Conservation (phyloP, 2,329 filamentous ascomycete species). For the Colletotrichum limetticola region DNA sequence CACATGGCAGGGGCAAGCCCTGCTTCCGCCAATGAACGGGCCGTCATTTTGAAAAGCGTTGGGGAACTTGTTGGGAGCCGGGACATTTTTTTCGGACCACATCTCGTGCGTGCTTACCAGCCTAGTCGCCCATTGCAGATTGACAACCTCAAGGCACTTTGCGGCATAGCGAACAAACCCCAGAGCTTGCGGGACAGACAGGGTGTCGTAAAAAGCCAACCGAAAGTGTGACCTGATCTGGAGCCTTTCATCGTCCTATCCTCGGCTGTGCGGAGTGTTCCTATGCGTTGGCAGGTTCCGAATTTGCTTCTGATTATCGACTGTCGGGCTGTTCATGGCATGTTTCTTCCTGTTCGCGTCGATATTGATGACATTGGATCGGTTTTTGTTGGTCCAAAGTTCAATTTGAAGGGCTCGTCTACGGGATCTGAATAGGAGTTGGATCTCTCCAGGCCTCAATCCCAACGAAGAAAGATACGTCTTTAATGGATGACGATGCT, state of each 20-base stretch:
- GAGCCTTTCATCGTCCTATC: constrained; percentile 28
- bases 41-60: constrained; percentile 32
- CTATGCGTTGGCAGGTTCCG: neutral
- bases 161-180: neutral
- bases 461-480: constrained; percentile 27
- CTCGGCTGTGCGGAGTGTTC: constrained; percentile 31
- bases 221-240: constrained; percentile 31
- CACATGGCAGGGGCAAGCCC: constrained; percentile 26
- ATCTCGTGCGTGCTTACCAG: constrained; percentile 28
- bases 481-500: neutral
- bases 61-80: constrained; percentile 34
- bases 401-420: neutral
- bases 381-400: constrained; percentile 21
- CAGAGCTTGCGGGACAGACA: constrained; percentile 14
- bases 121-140: constrained; percentile 33
- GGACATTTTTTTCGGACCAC: constrained; percentile 28
- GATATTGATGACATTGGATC: constrained; percentile 9
- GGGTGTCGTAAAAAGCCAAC: constrained; percentile 16
- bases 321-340: constrained; percentile 13
- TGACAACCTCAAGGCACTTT: constrained; percentile 23
- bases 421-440: neutral
- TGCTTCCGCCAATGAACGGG: constrained; percentile 22
- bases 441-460: constrained; percentile 1
- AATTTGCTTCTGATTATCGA: constrained; percentile 31
- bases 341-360: constrained; percentile 14